Percentiles rank a stretch among this genome's conserved stretches.
These are phyloP conservation scores for Reticulascus tulasneorum DNA, from an alignment of 2,329 filamentous ascomycete species.

Conservation along the genomic window DNA sequence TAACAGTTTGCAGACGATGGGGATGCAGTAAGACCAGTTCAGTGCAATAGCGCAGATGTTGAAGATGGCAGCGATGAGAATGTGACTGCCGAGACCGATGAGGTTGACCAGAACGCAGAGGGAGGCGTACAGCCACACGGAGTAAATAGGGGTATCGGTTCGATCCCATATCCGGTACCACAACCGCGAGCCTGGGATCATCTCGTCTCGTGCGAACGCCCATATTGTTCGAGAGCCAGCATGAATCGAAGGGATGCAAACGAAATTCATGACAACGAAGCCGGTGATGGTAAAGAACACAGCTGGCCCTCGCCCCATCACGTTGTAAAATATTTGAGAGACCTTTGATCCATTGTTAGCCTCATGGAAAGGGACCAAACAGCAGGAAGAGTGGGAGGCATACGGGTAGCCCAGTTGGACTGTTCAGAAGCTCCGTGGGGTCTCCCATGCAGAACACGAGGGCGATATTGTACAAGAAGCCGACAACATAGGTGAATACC, in stretches of 20 bases:
- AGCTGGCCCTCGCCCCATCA: slow-evolving; percentile 47
- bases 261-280: slow-evolving; percentile 55
- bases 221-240: slow-evolving; percentile 50
- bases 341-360: no score
- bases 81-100: slow-evolving; percentile 53
- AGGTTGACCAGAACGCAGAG: slow-evolving; percentile 55
- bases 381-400: background rate
- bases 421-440: slow-evolving; percentile 37
- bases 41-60: slow-evolving; percentile 52
- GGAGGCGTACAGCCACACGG: slow-evolving; percentile 52
- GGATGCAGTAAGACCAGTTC: slow-evolving; percentile 54
- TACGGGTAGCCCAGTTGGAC: slow-evolving; percentile 43
- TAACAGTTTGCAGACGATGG: slow-evolving; percentile 48
- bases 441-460: slow-evolving; percentile 55
- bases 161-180: slow-evolving; percentile 46
- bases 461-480: slow-evolving; percentile 56
- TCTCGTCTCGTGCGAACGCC: slow-evolving; percentile 49
- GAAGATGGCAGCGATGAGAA: slow-evolving; percentile 49
- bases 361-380: background rate
- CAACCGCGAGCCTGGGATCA: slow-evolving; percentile 40
- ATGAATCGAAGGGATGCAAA: slow-evolving; percentile 55
- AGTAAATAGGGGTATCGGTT: slow-evolving; percentile 48
- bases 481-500: slow-evolving; percentile 50
- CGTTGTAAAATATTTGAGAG: slow-evolving; percentile 55
- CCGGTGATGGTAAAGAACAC: slow-evolving; percentile 53